Base-by-base conservation (phyloP, 306 rosid species). In the Castanea mollissima region DNA sequence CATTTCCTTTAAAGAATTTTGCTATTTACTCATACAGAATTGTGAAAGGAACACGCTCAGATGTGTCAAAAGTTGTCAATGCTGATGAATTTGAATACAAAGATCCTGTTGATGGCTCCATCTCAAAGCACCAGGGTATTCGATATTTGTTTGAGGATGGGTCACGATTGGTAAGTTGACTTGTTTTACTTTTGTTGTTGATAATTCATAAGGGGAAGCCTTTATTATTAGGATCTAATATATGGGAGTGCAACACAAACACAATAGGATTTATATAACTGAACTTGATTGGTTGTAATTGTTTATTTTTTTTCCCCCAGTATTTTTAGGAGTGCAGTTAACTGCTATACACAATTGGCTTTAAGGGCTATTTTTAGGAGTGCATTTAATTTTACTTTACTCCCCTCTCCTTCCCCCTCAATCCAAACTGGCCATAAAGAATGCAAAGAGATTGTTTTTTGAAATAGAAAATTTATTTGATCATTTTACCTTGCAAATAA, bases 71-170 rank as follows among this genome's bases (percentile, higher is more conserved):
- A 59, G 94, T 96, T 81, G 92, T 80, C 73, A 64, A 81, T 11
- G 99, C 80, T 75, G 98, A 96, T 86, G 99, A 96, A 74, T 96
- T 96, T 75, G 99, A 96, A 68, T 96, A 96, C 87, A 93, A 91
- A 72, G 99, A 96, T 86, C 88, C 98, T 15, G 96, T 96, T 78
- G 99, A 93, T 79, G 94, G 97, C 16, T 96, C 97, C 81, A 58
- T 96, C 73, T 93, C 98, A 49, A 91, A 91, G 79, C 98, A 96
- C 84, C 99, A 96, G 85, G 99, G 98, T 60, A 93, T 96, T 81
- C 93, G 99, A 65, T 96, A 96, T 84, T 76, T 96, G 88, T 96
- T 96, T 73, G 96, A 89, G 93, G 99, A 96, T 75, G 99, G 99
- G 54, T 96, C 99, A 29, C 90, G 98, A 89, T 87, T 96, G 97